A percentile compares a stretch with the other conserved stretches of the same genome.
Conservation (phyloP, 2,329 filamentous ascomycete genomes). For the Teratosphaeria gauchensis region DNA sequence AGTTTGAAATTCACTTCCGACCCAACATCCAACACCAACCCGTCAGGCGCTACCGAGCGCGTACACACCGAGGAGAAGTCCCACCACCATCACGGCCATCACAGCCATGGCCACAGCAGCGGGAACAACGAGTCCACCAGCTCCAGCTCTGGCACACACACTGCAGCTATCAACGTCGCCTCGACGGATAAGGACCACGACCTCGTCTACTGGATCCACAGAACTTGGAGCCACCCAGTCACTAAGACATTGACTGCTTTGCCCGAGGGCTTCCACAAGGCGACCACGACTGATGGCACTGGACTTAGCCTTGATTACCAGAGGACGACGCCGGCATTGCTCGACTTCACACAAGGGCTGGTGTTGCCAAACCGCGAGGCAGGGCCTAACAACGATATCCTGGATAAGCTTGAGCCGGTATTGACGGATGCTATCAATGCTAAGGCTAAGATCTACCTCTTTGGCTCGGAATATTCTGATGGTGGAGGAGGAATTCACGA, state of each 20-base stretch:
- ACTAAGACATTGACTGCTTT: constrained; percentile 15
- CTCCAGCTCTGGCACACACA: not conserved
- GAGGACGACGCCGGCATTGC: constrained; percentile 9
- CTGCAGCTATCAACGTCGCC: constrained; percentile 27
- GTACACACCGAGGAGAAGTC: not conserved
- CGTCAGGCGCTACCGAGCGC: constrained; percentile 4
- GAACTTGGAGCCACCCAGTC: constrained; percentile 19
- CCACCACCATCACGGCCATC: not conserved
- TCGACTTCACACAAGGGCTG: constrained; percentile 9
- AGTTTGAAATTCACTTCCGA: constrained; percentile 18
- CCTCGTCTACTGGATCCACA: constrained; percentile 27
- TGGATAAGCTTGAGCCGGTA: constrained; percentile 28
- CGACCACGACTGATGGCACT: constrained; percentile 10
- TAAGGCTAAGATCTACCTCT: constrained; percentile 31
- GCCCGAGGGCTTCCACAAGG: constrained; percentile 18
- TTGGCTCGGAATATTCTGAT: constrained; percentile 24
- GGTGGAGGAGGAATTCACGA: constrained; percentile 28
- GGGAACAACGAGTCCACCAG: not conserved
- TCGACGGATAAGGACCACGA: constrained; percentile 20
- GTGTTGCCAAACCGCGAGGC: constrained; percentile 9
- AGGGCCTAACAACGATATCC: constrained; percentile 20
- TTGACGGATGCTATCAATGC: constrained; percentile 26
- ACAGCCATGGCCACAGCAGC: not conserved
- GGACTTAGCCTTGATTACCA: constrained; percentile 13
- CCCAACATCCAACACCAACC: constrained; percentile 5